A percentile compares a stretch with the other conserved stretches of the same genome.
These are phyloP conservation scores for Pouteria glomerata DNA, from an alignment of 148 eudicot species.

Conservation along the genomic window DNA sequence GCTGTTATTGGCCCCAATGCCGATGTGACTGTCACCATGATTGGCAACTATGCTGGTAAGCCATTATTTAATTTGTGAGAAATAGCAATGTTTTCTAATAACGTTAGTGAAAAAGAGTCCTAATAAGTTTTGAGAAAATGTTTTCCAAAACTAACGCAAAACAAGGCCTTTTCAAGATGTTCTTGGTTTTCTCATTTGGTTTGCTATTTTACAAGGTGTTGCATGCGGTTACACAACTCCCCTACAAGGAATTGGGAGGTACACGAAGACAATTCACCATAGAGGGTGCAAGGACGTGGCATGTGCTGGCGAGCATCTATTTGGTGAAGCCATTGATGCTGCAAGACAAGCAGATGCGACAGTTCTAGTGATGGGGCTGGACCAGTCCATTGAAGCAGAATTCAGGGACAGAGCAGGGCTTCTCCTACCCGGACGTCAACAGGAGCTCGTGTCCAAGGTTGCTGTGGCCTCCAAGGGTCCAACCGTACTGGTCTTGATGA, in stretches of 20 bases:
- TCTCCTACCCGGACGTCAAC: slow-evolving; percentile 75
- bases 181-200: neutral
- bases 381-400: slow-evolving; percentile 93
- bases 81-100: too few relatives aligned
- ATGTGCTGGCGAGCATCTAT: slow-evolving; percentile 41
- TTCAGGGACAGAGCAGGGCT: slow-evolving; percentile 65
- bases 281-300: slow-evolving; percentile 63
- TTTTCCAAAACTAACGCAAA: too few relatives aligned
- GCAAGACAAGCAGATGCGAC: slow-evolving; percentile 75
- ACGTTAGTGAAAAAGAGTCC: too few relatives aligned
- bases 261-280: slow-evolving; percentile 58
- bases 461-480: slow-evolving; percentile 77
- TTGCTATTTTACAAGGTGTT: slow-evolving; percentile 36
- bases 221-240: slow-evolving; percentile 82
- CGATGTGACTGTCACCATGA: slow-evolving; percentile 68
- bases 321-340: slow-evolving; percentile 57
- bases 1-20: slow-evolving; percentile 93
- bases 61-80: neutral
- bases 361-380: slow-evolving; percentile 73
- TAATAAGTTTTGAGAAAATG: too few relatives aligned
- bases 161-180: neutral
- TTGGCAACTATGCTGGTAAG: slow-evolving; percentile 87
- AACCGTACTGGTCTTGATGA: slow-evolving; percentile 68
- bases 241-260: slow-evolving; percentile 66
- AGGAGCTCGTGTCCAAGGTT: slow-evolving; percentile 70